phyloP scores from a whole-genome alignment of 805 yeast species.

The Ogataea ganodermae region DNA sequence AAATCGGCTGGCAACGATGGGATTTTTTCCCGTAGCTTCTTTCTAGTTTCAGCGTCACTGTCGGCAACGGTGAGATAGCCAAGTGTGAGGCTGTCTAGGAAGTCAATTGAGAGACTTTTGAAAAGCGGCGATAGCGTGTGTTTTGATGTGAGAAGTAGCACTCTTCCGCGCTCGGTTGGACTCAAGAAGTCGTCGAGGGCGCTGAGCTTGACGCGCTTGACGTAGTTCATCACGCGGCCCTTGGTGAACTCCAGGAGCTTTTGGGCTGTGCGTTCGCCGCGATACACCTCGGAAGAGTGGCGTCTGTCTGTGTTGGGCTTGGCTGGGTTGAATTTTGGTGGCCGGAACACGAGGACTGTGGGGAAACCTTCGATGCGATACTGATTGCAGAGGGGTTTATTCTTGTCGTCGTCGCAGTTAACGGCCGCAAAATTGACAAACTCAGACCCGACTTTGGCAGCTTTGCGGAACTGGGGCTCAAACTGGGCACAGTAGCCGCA shows the following conservation, averaged over 20 bases:
- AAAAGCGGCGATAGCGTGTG: conserved; percentile 53
- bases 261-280: conserved; percentile 60
- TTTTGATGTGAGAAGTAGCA: conserved; percentile 56
- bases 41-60: conserved; percentile 19
- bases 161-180: conserved; percentile 34
- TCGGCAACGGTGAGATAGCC: conserved; percentile 42
- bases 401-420: conserved; percentile 74
- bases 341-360: conserved; percentile 77
- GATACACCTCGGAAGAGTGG: conserved; percentile 58
- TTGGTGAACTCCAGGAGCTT: conserved; percentile 56
- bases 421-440: conserved; percentile 74
- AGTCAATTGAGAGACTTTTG: conserved; percentile 72
- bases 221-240: conserved; percentile 66
- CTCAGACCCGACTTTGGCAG: conserved; percentile 59
- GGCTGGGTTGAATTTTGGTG: conserved; percentile 40
- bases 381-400: conserved; percentile 67
- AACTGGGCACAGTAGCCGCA: conserved; percentile 89
- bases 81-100: conserved; percentile 50
- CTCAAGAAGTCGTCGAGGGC: conserved; percentile 35
- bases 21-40: conserved; percentile 15
- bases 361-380: conserved; percentile 79
- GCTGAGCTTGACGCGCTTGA: conserved; percentile 46
- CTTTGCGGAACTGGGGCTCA: conserved; percentile 61
- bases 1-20: conserved; percentile 21
- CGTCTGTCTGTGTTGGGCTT: conserved; percentile 18